These are phyloP conservation scores for Ogataea trehaloabstinens DNA, from an alignment of 805 yeast species.

Conservation along the genomic window DNA sequence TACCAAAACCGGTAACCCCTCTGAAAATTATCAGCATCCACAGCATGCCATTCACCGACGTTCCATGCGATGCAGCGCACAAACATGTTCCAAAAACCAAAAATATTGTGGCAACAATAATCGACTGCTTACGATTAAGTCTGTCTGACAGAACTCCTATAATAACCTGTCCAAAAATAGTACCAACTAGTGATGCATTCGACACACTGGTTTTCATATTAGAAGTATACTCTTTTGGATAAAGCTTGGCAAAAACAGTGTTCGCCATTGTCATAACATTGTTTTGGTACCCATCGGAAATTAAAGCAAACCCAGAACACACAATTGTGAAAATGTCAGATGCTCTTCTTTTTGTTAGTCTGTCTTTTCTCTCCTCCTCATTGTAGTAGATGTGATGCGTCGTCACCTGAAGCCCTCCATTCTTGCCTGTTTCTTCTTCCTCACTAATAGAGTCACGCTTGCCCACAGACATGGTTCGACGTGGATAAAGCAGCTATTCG, in stretches of 20 bases:
- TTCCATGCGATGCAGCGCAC: constrained; percentile 61
- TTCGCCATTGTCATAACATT: constrained; percentile 28
- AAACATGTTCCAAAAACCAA: constrained; percentile 55
- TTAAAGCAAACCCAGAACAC: constrained; percentile 72
- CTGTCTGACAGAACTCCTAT: constrained; percentile 59
- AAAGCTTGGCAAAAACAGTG: constrained; percentile 19
- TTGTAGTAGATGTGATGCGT: constrained; percentile 16
- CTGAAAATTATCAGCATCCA: constrained; percentile 67
- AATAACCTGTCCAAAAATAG: constrained; percentile 58
- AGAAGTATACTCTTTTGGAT: constrained; percentile 49
- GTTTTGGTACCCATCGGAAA: constrained; percentile 50
- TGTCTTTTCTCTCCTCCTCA: constrained; percentile 14
- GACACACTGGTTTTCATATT: constrained; percentile 27
- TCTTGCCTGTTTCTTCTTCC: too few relatives aligned
- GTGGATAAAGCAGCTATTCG: too few relatives aligned
- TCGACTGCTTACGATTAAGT: constrained; percentile 60
- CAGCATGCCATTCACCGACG: constrained; percentile 40
- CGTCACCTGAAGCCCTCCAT: neutral
- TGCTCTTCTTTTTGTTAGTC: constrained; percentile 23
- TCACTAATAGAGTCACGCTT: too few relatives aligned
- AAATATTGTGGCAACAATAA: constrained; percentile 55
- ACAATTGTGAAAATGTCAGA: constrained; percentile 46
- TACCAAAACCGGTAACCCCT: constrained; percentile 77
- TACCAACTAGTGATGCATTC: constrained; percentile 51
- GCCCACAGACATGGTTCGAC: too few relatives aligned